Conservation (phyloP, 2,329 filamentous ascomycete species). For the Botrytis galanthina region DNA sequence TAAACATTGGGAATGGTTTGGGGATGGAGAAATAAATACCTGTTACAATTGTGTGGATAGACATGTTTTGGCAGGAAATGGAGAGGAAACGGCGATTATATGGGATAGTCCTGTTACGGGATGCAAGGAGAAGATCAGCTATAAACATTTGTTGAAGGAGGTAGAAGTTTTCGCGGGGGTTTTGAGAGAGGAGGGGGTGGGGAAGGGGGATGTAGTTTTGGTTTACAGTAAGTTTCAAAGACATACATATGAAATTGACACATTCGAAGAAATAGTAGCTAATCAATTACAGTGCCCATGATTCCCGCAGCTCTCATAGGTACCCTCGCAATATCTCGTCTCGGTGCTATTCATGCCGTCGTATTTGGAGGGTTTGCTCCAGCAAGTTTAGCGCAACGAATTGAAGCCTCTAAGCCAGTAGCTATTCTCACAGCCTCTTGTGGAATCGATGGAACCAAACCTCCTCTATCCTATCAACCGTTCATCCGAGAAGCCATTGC, state of each 20-base stretch:
- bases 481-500: conserved; percentile 72
- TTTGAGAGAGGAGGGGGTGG: conserved; percentile 76
- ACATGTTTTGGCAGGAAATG: conserved; percentile 78
- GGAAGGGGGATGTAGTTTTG: conserved; percentile 80
- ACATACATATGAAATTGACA: background rate
- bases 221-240: conserved; percentile 69
- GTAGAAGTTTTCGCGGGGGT: conserved; percentile 81
- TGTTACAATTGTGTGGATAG: conserved; percentile 90
- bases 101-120: conserved; percentile 86
- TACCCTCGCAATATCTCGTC: conserved; percentile 74
- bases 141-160: conserved; percentile 71
- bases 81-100: conserved; percentile 70
- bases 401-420: conserved; percentile 75
- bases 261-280: conserved; percentile 16
- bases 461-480: conserved; percentile 71
- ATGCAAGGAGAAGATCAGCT: conserved; percentile 70
- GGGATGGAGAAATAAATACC: conserved; percentile 83
- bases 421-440: conserved; percentile 86
- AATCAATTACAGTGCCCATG: conserved; percentile 74
- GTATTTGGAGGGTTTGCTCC: conserved; percentile 93
- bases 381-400: conserved; percentile 77
- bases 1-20: conserved; percentile 86
- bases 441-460: conserved; percentile 83
- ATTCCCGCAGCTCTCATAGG: conserved; percentile 85
- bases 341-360: conserved; percentile 86